These are phyloP conservation scores for Pleurotus sapidus DNA, from an alignment of 768 basidiomycete genomes.

Conservation along the genomic window DNA sequence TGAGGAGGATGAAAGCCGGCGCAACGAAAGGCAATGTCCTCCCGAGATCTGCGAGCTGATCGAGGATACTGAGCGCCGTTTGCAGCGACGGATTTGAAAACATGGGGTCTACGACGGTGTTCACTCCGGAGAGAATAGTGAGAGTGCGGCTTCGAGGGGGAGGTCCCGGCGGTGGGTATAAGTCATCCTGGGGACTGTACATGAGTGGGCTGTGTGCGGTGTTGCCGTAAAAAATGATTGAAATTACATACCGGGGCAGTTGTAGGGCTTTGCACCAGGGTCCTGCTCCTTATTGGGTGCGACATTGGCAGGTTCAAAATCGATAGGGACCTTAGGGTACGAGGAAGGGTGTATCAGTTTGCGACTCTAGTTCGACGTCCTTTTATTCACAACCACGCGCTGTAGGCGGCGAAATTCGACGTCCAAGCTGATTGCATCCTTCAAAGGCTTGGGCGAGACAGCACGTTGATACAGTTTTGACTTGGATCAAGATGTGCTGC, in stretches of 20 bases:
- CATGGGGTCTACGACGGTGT: conserved; percentile 16
- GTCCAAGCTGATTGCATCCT: too few species aligned
- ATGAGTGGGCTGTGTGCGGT: neutral
- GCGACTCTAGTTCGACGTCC: too few species aligned
- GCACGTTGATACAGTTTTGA: too few species aligned
- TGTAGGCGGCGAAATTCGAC: too few species aligned
- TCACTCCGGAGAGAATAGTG: conserved; percentile 9
- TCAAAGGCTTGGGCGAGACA: too few species aligned
- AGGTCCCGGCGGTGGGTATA: neutral
- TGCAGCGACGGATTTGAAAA: conserved; percentile 19
- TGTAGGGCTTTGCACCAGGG: conserved; percentile 1
- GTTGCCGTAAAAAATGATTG: neutral
- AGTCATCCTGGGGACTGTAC: neutral
- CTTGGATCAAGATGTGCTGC: too few species aligned
- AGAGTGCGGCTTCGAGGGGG: neutral
- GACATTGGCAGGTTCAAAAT: neutral
- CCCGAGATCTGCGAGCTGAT: conserved; percentile 30
- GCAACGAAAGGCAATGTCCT: conserved; percentile 33
- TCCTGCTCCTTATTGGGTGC: neutral
- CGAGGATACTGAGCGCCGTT: conserved; percentile 28
- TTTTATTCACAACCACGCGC: too few species aligned
- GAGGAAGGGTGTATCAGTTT: neutral
- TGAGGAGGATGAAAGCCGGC: conserved; percentile 35
- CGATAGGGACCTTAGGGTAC: neutral
- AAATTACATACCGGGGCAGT: neutral